Evolutionary conservation across 1,284 basidiomycete species (phyloP).

Genomic region (Stygiomarasmius scandens): DNA sequence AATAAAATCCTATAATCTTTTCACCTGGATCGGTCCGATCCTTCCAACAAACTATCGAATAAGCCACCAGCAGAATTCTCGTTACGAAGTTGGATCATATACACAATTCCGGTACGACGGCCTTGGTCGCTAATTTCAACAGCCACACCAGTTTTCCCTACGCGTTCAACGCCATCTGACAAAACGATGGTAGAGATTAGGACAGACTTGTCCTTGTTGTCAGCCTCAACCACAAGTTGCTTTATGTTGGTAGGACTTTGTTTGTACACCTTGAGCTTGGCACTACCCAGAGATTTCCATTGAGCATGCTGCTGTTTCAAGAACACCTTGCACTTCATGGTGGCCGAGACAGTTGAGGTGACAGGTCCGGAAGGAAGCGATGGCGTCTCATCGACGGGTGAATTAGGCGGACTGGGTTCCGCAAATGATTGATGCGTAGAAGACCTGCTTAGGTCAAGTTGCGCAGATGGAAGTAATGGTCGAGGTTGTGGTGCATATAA

Average conservation of each 20-base stretch:
- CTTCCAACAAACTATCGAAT: slow-evolving; percentile 86
- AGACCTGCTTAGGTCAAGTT: slow-evolving; percentile 54
- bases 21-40: slow-evolving; percentile 68
- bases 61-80: slow-evolving; percentile 85
- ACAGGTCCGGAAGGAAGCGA: slow-evolving; percentile 62
- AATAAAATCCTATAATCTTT: not conserved
- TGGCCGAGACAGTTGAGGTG: slow-evolving; percentile 78
- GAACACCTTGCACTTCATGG: slow-evolving; percentile 99
- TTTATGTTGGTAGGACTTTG: slow-evolving; percentile 87
- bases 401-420: slow-evolving; percentile 77
- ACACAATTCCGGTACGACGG: slow-evolving; percentile 90
- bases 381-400: slow-evolving; percentile 64
- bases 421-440: slow-evolving; percentile 55
- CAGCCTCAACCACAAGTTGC: slow-evolving; percentile 94
- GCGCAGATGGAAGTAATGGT: slow-evolving; percentile 63
- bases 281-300: slow-evolving; percentile 94
- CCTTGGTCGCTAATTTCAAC: slow-evolving; percentile 94
- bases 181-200: slow-evolving; percentile 95
- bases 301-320: slow-evolving; percentile 93
- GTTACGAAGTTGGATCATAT: slow-evolving; percentile 95
- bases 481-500: slow-evolving; percentile 53
- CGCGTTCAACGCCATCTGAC: slow-evolving; percentile 94
- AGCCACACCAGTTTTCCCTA: slow-evolving; percentile 96
- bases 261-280: slow-evolving; percentile 86
- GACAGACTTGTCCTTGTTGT: slow-evolving; percentile 75